Percentiles rank a stretch among this genome's conserved stretches.
Evolutionary conservation across 2,329 filamentous ascomycete species (phyloP).

Genomic region (Pyrenophora seminiperda): DNA sequence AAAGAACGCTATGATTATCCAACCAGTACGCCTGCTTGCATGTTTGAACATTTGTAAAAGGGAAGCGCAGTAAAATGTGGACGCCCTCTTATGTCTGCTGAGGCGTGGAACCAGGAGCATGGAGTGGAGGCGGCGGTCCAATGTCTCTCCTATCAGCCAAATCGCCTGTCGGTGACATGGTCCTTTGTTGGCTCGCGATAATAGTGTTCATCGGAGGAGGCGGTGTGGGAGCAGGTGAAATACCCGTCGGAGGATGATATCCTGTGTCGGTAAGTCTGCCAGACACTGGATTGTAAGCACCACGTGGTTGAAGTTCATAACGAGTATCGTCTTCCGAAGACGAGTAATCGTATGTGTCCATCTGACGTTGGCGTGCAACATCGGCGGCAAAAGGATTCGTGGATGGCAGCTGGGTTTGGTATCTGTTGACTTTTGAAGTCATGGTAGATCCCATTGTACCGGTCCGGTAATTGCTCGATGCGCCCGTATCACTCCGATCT

Average conservation of each 20-base stretch:
- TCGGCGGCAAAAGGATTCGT: constrained; percentile 41
- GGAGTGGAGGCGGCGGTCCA: constrained; percentile 35
- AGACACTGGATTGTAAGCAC: constrained; percentile 41
- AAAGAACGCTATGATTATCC: no score
- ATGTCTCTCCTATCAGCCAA: constrained; percentile 33
- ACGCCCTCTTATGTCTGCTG: constrained; percentile 29
- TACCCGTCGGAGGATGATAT: constrained; percentile 40
- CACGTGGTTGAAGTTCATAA: constrained; percentile 42
- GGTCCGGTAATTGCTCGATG: constrained; percentile 36
- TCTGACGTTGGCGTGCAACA: constrained; percentile 30
- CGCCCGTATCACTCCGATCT: constrained; percentile 40
- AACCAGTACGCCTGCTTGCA: no score
- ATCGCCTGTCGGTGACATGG: constrained; percentile 36
- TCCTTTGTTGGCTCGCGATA: constrained; percentile 14
- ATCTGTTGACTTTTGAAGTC: constrained; percentile 39
- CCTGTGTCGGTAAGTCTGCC: constrained; percentile 44
- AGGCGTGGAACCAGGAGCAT: constrained; percentile 37
- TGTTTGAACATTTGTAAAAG: neutral
- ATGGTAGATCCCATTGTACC: constrained; percentile 34
- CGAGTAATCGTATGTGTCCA: constrained; percentile 46
- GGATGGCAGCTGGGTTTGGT: constrained; percentile 41
- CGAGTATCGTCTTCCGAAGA: constrained; percentile 48
- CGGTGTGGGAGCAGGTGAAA: constrained; percentile 41
- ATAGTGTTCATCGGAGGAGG: constrained; percentile 30
- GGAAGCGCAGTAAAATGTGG: neutral